Evolutionary conservation across 1,284 basidiomycete species (phyloP).

Genomic region (Pisolithus thermaeus): DNA sequence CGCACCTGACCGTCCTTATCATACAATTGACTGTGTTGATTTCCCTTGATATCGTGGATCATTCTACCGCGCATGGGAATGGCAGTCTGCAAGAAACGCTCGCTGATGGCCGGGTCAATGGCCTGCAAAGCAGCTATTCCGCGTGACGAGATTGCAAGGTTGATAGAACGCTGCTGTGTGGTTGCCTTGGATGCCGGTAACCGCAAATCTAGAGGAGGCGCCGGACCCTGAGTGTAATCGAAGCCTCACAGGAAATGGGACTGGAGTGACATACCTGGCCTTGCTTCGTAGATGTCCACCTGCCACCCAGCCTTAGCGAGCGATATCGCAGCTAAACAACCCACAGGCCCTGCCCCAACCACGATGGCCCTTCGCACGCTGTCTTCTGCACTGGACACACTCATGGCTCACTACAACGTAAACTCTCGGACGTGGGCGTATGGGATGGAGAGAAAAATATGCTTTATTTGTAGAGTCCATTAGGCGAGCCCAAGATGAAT

Average conservation of each 20-base stretch:
- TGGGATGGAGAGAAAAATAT: not conserved
- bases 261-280: conserved; percentile 59
- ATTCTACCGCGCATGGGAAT: conserved; percentile 96
- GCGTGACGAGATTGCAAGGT: conserved; percentile 91
- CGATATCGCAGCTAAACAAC: conserved; percentile 84
- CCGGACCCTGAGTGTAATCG: conserved; percentile 10
- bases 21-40: conserved; percentile 77
- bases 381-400: conserved; percentile 14
- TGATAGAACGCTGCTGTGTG: conserved; percentile 82
- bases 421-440: not conserved
- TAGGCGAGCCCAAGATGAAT: too few species aligned
- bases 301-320: conserved; percentile 86
- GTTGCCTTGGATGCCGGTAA: conserved; percentile 59
- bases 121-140: conserved; percentile 84
- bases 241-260: conserved; percentile 5
- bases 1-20: conserved; percentile 82
- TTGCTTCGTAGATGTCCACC: conserved; percentile 86
- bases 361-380: conserved; percentile 46
- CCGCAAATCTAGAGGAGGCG: conserved; percentile 53
- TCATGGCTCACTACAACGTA: conserved; percentile 10
- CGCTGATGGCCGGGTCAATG: conserved; percentile 71
- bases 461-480: not conserved
- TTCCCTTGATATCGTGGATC: conserved; percentile 80
- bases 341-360: conserved; percentile 91
- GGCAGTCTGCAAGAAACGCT: conserved; percentile 70